Base-by-base conservation (phyloP, 257 asterid species). In the Agastache rugosa region DNA sequence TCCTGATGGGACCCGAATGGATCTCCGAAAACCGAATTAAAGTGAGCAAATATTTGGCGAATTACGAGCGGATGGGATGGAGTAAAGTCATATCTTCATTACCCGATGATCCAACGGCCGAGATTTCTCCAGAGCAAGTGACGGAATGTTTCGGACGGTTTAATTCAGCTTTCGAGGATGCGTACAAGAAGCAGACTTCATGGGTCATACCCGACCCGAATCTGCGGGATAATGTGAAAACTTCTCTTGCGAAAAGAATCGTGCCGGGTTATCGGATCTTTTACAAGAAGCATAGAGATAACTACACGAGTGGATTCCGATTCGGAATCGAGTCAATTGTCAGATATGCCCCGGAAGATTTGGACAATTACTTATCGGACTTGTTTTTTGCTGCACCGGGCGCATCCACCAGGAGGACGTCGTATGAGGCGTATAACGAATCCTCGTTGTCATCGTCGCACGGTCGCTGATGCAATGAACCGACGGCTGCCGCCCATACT, bases 141-240 rank as follows among this genome's bases (percentile, higher is more conserved):
- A 64, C 34, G 23, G 86, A 89, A 0, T 58, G 75, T 9, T 91
- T 91, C 54, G 56, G 67, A 19, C 76, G 72, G 37, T 91, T 91
- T 64, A 80, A 83, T 53, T 45, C 65, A 17, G 59, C 83, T 16
- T 91, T 91, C 42, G 95, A 84, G 59, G 90, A 84, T 56, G 75
- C 86, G 1, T 83, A 84, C 59, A 77, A 78, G 80, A 83, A 75
- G 51, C 95, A 90, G 70, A 53, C 58, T 34, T 34, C 88, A 11
- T 91, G 97, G 97, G 84, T 87, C 56, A 86, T 91, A 86, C 93
- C 93, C 78, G 93, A 91, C 80, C 84, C 81, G 80, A 82, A 64
- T 7, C 59, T 87, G 4, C 85, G 92, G 0, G 97, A 89, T 48
- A 75, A 79, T 1, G 81, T 85, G 19, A 86, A 82, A 59, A n/a